These are phyloP conservation scores for Clohesyomyces aquaticus DNA, from an alignment of 495 filamentous ascomycete species.

Conservation along the genomic window DNA sequence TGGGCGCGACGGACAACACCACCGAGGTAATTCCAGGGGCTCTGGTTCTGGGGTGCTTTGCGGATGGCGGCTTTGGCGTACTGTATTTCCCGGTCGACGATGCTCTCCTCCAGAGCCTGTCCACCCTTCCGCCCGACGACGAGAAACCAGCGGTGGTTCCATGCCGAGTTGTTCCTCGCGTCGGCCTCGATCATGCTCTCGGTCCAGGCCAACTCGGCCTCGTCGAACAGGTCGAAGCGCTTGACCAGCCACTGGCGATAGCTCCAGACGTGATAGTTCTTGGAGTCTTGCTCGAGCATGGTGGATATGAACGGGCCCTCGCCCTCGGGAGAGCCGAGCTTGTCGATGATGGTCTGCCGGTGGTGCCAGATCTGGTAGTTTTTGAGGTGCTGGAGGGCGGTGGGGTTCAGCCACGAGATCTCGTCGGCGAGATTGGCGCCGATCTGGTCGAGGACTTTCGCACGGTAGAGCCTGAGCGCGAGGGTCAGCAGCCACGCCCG, in stretches of 20 bases:
- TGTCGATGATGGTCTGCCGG: slow-evolving; percentile 78
- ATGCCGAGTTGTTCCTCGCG: slow-evolving; percentile 93
- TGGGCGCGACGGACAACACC: slow-evolving; percentile 72
- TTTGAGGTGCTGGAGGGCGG: slow-evolving; percentile 83
- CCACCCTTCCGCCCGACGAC: slow-evolving; percentile 67
- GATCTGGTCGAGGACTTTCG: slow-evolving; percentile 71
- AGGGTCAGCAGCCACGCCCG: not conserved
- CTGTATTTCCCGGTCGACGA: slow-evolving; percentile 74
- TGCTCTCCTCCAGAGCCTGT: slow-evolving; percentile 57
- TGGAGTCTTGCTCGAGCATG: slow-evolving; percentile 85
- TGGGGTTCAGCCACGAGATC: slow-evolving; percentile 79
- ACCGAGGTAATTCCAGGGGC: slow-evolving; percentile 87
- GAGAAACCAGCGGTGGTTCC: slow-evolving; percentile 94
- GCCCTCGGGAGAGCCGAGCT: slow-evolving; percentile 48
- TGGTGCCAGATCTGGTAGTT: slow-evolving; percentile 99
- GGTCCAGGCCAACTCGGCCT: slow-evolving; percentile 65
- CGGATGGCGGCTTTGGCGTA: slow-evolving; percentile 70
- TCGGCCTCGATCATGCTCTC: slow-evolving; percentile 73
- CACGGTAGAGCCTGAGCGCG: slow-evolving; percentile 76
- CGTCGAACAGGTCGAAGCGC: slow-evolving; percentile 74
- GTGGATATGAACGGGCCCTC: slow-evolving; percentile 75
- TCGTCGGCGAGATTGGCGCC: slow-evolving; percentile 70
- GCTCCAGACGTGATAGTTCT: slow-evolving; percentile 99
- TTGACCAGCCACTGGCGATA: slow-evolving; percentile 89
- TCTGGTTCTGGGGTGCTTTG: slow-evolving; percentile 88